Base-by-base conservation (phyloP, 176 grass and related monocot species). In the Zea mays region DNA sequence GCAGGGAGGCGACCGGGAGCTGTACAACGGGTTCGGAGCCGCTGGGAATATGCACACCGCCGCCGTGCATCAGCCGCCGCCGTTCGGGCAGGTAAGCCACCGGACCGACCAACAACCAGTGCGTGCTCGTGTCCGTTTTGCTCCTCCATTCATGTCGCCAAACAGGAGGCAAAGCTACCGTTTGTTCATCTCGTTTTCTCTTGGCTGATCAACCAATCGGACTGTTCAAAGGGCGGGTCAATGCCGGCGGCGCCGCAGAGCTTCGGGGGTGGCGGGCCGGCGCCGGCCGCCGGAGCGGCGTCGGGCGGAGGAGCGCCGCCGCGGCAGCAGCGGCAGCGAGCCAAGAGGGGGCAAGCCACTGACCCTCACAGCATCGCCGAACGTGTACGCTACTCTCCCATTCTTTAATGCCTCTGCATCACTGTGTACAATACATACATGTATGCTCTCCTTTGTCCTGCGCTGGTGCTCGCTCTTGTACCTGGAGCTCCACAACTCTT, bases 351-450 rank as follows among this genome's bases (percentile, higher is more conserved):
- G 14, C 92, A 95, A 36, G 92, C 92, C 50, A 95, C 92, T 65
- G 89, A 95, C 72, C 92, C 89, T 48, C 92, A 95, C 86, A 95
- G 92, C 81, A 95, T 95, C 82, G 87, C 93, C 44, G 96, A 99
- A 85, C 81, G 96, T 82, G 96, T 99, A 92, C 37, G 83, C 85
- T 36, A 47, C 68, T 46, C 69, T 15, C 69, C 36, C 76, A 14
- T 50, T 88, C 77, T 78, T 77, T 49, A 69, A 13, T 59, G 13
- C 62, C 0, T 59, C 55, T 58, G 8, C 63, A 72, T 71, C 44
- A 49, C 43, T 69, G 39, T 20, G 17, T 34, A 15, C 27, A 27
- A 27, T 27, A 27, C 27, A 27, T 27, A 27, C 39, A 43, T 69
- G 64, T 67, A 42, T 39, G 36, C 27, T 4, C n/a, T 33, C n/a